phyloP scores from a whole-genome alignment of 2,329 filamentous ascomycete species.

The Ciborinia camelliae region DNA sequence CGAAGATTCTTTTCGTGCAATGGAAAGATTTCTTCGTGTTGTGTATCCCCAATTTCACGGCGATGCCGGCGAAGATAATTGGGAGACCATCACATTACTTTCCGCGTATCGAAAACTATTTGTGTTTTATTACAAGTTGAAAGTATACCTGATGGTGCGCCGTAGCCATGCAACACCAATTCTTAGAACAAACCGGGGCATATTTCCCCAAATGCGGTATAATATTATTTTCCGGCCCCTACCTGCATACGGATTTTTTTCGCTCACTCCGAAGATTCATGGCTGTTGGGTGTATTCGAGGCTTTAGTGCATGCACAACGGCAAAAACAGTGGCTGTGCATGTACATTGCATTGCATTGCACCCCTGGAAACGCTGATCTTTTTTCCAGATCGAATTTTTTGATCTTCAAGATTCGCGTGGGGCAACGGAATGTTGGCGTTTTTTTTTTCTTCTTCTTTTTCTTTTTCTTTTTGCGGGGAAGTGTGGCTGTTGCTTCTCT shows the following conservation, averaged over 20 bases:
- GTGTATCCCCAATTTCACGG: slow-evolving; percentile 13
- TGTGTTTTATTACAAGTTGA: not conserved
- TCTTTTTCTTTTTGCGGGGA: slow-evolving; percentile 7
- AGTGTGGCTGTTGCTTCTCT: not conserved
- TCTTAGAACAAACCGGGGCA: not conserved
- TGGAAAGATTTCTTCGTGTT: slow-evolving; percentile 1
- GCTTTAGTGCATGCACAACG: not conserved
- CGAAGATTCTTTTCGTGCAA: slow-evolving; percentile 15
- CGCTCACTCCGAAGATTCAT: slow-evolving; percentile 10
- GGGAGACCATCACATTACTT: slow-evolving; percentile 1
- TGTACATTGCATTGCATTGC: slow-evolving; percentile 7
- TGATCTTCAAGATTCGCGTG: not conserved
- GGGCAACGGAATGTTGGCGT: no score
- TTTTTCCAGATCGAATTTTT: not conserved
- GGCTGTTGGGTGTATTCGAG: not conserved
- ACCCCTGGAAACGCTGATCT: not conserved
- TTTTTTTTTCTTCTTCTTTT: no score
- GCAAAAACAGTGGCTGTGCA: slow-evolving; percentile 12
- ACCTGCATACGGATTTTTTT: slow-evolving; percentile 7
- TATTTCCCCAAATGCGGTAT: not conserved
- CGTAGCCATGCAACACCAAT: not conserved
- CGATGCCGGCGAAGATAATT: slow-evolving; percentile 11
- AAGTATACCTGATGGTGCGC: not conserved
- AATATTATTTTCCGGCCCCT: not conserved
- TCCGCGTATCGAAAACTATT: not conserved